These are phyloP conservation scores for Phytophthora sojae DNA, from an alignment of 352 stramenopile species.

Conservation along the genomic window DNA sequence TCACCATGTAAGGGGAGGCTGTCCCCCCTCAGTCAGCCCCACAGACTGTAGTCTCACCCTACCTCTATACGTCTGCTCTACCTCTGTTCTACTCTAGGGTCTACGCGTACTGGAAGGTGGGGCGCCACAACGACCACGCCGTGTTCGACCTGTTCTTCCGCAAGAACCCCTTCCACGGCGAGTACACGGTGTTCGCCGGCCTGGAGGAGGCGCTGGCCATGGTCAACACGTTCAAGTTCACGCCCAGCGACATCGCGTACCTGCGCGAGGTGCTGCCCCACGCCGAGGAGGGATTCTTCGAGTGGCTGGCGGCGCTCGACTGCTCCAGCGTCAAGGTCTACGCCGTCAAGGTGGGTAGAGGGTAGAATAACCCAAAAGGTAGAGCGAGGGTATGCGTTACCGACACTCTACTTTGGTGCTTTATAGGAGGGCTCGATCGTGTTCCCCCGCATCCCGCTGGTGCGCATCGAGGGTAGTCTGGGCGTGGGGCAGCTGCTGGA, in stretches of 20 bases:
- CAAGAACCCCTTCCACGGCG: constrained; percentile 99
- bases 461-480: constrained; percentile 95
- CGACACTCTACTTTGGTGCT: neutral
- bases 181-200: constrained; percentile 96
- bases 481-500: constrained; percentile 97
- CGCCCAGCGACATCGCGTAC: constrained; percentile 94
- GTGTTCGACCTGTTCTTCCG: constrained; percentile 99
- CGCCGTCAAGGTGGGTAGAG: constrained; percentile 71
- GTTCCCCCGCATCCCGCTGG: constrained; percentile 96
- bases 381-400: neutral
- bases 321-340: constrained; percentile 94
- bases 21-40: constrained; percentile 2
- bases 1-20: constrained; percentile 76
- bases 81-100: constrained; percentile 81
- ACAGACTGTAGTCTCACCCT: neutral
- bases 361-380: neutral
- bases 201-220: constrained; percentile 93
- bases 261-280: constrained; percentile 87
- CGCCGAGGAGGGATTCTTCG: constrained; percentile 96
- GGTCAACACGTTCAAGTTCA: constrained; percentile 96
- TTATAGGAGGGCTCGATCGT: constrained; percentile 93
- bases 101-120: constrained; percentile 98
- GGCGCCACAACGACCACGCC: constrained; percentile 92
- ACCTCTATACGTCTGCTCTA: neutral
- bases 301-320: constrained; percentile 94